Percentiles rank a stretch among this genome's conserved stretches.
phyloP scores from a whole-genome alignment of 495 filamentous ascomycete genomes.

The Neurospora sp. region DNA sequence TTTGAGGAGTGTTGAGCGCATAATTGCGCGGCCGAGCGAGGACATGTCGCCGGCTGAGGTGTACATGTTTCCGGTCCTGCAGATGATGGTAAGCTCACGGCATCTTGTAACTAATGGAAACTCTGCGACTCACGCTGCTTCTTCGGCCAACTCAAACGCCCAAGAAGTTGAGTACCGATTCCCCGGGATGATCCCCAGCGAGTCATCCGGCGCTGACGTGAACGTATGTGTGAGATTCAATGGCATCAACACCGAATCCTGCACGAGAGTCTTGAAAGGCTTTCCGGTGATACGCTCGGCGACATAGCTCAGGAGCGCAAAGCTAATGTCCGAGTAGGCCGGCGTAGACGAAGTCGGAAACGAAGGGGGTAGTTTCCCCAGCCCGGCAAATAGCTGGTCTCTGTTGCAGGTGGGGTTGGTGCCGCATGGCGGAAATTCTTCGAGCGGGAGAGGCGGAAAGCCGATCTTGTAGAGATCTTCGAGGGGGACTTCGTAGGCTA shows the following conservation, averaged over 20 bases:
- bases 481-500: conserved; percentile 26
- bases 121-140: conserved; percentile 21
- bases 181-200: conserved; percentile 28
- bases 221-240: conserved; percentile 35
- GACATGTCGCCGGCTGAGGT: conserved; percentile 41
- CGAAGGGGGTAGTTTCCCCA: conserved; percentile 25
- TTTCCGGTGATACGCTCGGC: conserved; percentile 30
- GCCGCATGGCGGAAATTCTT: conserved; percentile 36
- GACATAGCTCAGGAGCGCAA: conserved; percentile 27
- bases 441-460: conserved; percentile 27
- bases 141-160: conserved; percentile 25
- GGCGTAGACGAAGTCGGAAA: conserved; percentile 28
- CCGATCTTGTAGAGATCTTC: conserved; percentile 16
- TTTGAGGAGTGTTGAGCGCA: conserved; percentile 39
- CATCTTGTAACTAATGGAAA: background rate
- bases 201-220: conserved; percentile 19
- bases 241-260: conserved; percentile 28
- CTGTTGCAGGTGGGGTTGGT: conserved; percentile 27
- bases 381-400: conserved; percentile 29
- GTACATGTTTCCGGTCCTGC: conserved; percentile 48
- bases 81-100: background rate
- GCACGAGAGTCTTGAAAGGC: conserved; percentile 26
- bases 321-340: conserved; percentile 31
- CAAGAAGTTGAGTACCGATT: conserved; percentile 17
- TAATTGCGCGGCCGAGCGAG: conserved; percentile 41